Base-by-base conservation (phyloP, 495 filamentous ascomycete species). In the Penicillium bialowiezense region DNA sequence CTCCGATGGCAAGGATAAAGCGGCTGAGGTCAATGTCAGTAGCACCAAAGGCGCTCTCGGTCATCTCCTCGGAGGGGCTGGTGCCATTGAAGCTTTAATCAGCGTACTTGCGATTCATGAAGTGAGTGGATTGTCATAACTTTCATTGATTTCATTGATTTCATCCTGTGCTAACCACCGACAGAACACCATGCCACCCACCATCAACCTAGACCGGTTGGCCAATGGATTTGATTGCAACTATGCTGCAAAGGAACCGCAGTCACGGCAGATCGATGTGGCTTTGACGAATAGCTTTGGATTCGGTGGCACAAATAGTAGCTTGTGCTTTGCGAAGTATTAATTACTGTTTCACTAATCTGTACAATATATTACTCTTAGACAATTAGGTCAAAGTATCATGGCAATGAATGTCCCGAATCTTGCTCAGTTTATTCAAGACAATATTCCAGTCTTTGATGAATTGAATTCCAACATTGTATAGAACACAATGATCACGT, bases 261-360 rank as follows among this genome's bases (percentile, higher is more conserved):
- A 97, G 61, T 63, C 85, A 21, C 82, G 82, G 8, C 59, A 58
- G 34, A 83, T 97, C 18, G 76, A 86, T 48, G 87, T 91, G 20
- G 86, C 86, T 26, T 52, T 98, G 56, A 90, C 89, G 15, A 98
- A 98, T 60, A 97, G 92, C 61, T 98, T 98, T 76, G 93, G 93
- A 1, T 98, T 98, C 73, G 93, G 93, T 8, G 93, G 93, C 23
- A 98, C 93, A 7, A 97, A 97, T 72, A 91, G 91, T 36, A 89
- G 81, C 52, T 71, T 98, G 35, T 92, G 90, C 51, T 95, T 98
- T 65, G 79, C 67, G 28, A 55, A 57, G 15, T 56, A 55, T 26
- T 40, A 33, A 26, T 23, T 2, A 17, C 20, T 44, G 19, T 12
- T 32, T 40, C 17, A n/a, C 10, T 1, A 13, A 20, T 18, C 21